Percentiles rank a stretch among this genome's conserved stretches.
These are phyloP conservation scores for Rehmannia glutinosa DNA, from an alignment of 257 asterid species.

Conservation along the genomic window DNA sequence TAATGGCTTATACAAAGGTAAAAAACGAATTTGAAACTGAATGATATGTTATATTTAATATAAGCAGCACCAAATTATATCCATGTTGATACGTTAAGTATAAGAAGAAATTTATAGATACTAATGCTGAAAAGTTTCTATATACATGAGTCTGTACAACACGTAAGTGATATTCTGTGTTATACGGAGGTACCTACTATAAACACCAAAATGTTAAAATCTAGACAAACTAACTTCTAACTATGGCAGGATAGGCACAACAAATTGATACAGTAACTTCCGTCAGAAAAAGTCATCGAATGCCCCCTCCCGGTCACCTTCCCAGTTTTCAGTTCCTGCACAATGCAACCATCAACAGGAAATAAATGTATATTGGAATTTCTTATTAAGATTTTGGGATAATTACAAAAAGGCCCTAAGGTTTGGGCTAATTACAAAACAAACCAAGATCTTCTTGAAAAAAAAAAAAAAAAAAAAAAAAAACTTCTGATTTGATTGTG, in stretches of 20 bases:
- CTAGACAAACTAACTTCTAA: constrained; percentile 42
- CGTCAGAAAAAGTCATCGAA: constrained; percentile 97
- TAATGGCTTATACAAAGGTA: constrained; percentile 8
- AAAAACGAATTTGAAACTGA: constrained; percentile 12
- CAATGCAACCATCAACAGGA: constrained; percentile 67
- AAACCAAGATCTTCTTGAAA: too few species aligned
- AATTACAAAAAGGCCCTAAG: too few species aligned
- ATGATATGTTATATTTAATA: constrained; percentile 12
- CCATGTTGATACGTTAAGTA: constrained; percentile 1
- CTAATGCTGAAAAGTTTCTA: constrained; percentile 13
- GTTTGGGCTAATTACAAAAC: too few species aligned
- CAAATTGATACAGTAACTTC: constrained; percentile 46
- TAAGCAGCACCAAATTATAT: constrained; percentile 11
- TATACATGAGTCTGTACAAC: constrained; percentile 39
- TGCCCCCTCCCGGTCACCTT: constrained; percentile 87
- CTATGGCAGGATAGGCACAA: constrained; percentile 46
- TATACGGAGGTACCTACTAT: constrained; percentile 39
- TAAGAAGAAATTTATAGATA: constrained; percentile 23
- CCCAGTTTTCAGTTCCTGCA: constrained; percentile 86
- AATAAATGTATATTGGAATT: constrained; percentile 35
- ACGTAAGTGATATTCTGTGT: constrained; percentile 36
- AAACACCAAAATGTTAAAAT: constrained; percentile 30
- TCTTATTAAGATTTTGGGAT: too few species aligned
- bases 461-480: background rate
- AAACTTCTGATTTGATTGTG: too few species aligned